Base-by-base conservation (phyloP, 371 early-diverging fungal species). In the Parasitella parasitica region DNA sequence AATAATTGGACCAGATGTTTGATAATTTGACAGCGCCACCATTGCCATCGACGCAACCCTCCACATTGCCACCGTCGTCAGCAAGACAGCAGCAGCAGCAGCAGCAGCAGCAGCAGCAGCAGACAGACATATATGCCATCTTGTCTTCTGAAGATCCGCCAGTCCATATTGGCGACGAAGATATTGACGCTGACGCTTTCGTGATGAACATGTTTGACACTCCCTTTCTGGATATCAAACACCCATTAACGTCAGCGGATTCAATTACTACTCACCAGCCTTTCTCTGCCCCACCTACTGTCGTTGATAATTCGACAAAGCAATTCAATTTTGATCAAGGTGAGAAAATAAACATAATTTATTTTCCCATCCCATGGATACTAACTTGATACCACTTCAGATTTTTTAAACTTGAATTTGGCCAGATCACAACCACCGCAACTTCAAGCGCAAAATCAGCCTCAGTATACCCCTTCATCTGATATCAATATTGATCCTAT, bases 71-170 rank as follows among this genome's bases (percentile, higher is more conserved):
- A 32, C 4, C 46, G 26, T 24, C 36, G 49, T n/a, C 54, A 46
- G 12, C 46, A 5, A 3, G 8, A 30, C 30, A 30, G 30, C 30
- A 30, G 8, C 30, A 32, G 32, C 32, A 32, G 11, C 32, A 32
- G 32, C 46, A 46, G 3, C 46, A 22, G 0, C 54, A 54, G n/a
- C 56, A n/a, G 1, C 48, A 36, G 26, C 38, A 26, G 5, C 53
- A 64, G 1, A 50, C 61, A 13, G 62, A 67, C 32, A 57, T 67
- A 9, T 67, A 53, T 30, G 50, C 57, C 4, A 43, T 69, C 27
- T 48, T 69, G 35, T 63, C 64, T 46, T 48, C 38, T 26, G 68
- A 68, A 28, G 66, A 66, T 34, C 35, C 66, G n/a, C n/a, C n/a
- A n/a, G 27, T 54, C n/a, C 51, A 27, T 13, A 11, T 63, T 2